Evolutionary conservation across 1,139 yeast genomes (phyloP), one percentile per base, ranked within the genome.

Genomic region (Taiozyma onychis): DNA sequence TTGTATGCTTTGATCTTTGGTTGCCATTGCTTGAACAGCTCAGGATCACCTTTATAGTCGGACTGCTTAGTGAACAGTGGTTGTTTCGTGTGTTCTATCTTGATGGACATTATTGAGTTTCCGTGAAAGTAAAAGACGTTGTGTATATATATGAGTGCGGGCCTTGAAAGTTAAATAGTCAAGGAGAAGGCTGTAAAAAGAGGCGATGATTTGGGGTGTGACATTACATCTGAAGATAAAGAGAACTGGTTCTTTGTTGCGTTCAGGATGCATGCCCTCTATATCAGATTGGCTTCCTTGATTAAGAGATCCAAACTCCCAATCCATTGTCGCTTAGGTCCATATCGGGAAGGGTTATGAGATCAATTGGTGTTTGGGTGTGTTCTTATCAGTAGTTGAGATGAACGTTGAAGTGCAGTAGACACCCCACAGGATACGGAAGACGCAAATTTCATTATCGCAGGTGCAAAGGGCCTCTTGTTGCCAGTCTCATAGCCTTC

Each of bases 1-100:
- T 74, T 70, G 59, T 81, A 81, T 30, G 75, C 70, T 53, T 74
- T 72, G 56, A 82, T 68, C 60, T 75, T 77, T 16, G 86, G 85
- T 3, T 54, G 57, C 59, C 62, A 55, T 18, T 48, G 54, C 30
- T 58, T 58, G 46, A 47, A 66, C 26, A 56, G 56, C 14, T 47
- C 57, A 4, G 58, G 49, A 30, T 63, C 62, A 37, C 52, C 48
- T 18, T 50, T 48, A 30, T 55, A 55, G 3, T 39, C 27, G 30
- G 43, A 39, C 4, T 47, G 22, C 1, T 32, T 16, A 8, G 53
- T 44, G 27, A 14, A 44, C 8, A 51, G 39, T 6, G 57, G 60
- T 34, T 55, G 41, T 22, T 44, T 45, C 3, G 27, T 28, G 32
- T 49, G 51, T 24, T 46, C 44, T 34, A 49, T 44, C 22, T 18